Evolutionary conservation across 2,329 filamentous ascomycete genomes (phyloP), one percentile per base, ranked within the genome.

Genomic region (Alternaria tenuissima): DNA sequence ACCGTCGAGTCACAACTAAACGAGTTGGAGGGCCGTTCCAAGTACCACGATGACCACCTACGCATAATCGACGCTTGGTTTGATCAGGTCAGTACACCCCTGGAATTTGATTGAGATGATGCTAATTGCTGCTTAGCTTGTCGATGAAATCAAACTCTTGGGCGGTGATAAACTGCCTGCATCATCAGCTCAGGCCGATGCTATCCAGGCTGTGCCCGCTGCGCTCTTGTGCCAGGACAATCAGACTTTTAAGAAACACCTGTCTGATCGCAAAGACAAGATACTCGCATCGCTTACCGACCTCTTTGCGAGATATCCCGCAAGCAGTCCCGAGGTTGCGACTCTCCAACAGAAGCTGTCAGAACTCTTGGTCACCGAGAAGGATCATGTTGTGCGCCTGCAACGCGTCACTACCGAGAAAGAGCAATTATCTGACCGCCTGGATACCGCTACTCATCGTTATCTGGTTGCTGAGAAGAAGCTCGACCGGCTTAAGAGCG

Each of bases 381-480:
- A 98, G 76, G 88, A 90, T 55, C 89, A 92, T 68, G 83, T 91
- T 11, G 85, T 90, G 38, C 91, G 94, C 75, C 80, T 96, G 52
- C 92, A 96, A 66, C 87, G 89, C 55, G 82, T 94, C 12, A 85
- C 88, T 49, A 84, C 87, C 7, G 93, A 97, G 71, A 96, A 95
- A 71, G 91, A 96, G 55, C 89, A 92, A 68, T 84, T 97, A 4
- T 92, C 92, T 47, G 91, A 95, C 72, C 91, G 94, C 63, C 84
- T 98, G 20, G 94, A 98, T 75, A 90, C 88, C 34, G 95, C 94
- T 16, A 96, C 93, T 5, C 84, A 96, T 60, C 88, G 95, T 66
- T 98, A 96, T 74, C 92, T 98, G 82, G 92, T 96, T 68, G 95
- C 95, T 0, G 95, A 99, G 78, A 96, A 96, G 82, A 95, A 93